Percentiles rank a stretch among this genome's conserved stretches.
phyloP scores from a whole-genome alignment of 192 early-diverging fungal species.

The Borealophlyctis nickersoniae region DNA sequence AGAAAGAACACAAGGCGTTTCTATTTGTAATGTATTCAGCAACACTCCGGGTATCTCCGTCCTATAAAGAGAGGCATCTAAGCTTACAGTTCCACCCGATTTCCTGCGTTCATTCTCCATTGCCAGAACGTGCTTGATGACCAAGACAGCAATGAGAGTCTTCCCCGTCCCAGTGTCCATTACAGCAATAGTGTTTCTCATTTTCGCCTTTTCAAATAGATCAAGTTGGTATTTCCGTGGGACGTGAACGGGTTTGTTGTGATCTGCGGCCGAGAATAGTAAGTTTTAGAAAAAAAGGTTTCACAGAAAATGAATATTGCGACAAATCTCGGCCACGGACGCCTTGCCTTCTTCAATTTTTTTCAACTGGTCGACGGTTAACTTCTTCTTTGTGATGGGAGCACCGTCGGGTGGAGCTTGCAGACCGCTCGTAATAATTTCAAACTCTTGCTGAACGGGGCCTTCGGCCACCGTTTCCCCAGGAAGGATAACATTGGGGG shows the following conservation, averaged over 20 bases:
- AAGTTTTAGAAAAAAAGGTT: not conserved
- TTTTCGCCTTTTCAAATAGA: slow-evolving; percentile 60
- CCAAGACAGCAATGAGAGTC: slow-evolving; percentile 6
- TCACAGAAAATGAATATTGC: not conserved
- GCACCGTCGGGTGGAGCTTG: not conserved
- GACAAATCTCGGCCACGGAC: not conserved
- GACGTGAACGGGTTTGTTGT: not conserved
- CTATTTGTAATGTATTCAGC: not conserved
- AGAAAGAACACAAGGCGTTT: slow-evolving; percentile 56
- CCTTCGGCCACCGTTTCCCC: too few species aligned
- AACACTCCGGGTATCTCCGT: not conserved
- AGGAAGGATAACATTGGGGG: too few species aligned
- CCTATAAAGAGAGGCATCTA: not conserved
- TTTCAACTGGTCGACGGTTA: not conserved
- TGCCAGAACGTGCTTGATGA: not conserved
- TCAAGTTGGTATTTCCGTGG: slow-evolving; percentile 63
- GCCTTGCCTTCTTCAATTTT: not conserved
- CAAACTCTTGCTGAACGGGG: too few species aligned
- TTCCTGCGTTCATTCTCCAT: not conserved
- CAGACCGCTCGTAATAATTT: too few species aligned
- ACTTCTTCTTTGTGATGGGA: not conserved
- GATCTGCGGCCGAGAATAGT: not conserved
- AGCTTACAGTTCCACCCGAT: not conserved
- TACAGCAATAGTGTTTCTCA: slow-evolving; percentile 80
- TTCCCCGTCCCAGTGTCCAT: slow-evolving; percentile 93